Evolutionary conservation across 768 basidiomycete species (phyloP).

Genomic region (Guyanaporus albipodus): DNA sequence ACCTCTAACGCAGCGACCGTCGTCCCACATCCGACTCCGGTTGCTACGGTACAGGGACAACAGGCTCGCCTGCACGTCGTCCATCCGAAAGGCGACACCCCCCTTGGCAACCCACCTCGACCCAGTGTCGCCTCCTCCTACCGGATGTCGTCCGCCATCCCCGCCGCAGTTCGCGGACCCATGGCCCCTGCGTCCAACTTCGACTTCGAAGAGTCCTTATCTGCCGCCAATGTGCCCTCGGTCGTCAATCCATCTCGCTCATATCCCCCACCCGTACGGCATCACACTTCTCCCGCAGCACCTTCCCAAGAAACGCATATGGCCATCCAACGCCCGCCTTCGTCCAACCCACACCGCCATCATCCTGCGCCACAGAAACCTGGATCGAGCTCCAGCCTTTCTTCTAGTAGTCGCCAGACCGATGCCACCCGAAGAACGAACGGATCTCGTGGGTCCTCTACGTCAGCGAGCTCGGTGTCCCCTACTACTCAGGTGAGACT

Average conservation of each 20-base stretch:
- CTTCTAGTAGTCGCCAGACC: conserved; percentile 21
- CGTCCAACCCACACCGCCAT: conserved; percentile 8
- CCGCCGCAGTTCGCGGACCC: conserved; percentile 27
- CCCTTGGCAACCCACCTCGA: conserved; percentile 16
- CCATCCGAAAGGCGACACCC: conserved; percentile 12
- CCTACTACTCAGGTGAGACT: conserved; percentile 21
- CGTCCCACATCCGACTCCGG: conserved; percentile 6
- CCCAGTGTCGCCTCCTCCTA: not conserved
- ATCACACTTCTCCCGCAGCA: conserved; percentile 18
- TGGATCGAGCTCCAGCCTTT: conserved; percentile 23
- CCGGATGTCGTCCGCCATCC: not conserved
- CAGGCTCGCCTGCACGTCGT: not conserved
- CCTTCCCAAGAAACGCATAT: conserved; percentile 12
- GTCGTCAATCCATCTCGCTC: conserved; percentile 33
- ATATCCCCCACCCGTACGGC: conserved; percentile 25
- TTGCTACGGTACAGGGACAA: conserved; percentile 19
- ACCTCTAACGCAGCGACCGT: not conserved
- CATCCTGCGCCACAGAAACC: conserved; percentile 21
- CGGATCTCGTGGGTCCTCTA: conserved; percentile 18
- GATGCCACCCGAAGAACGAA: conserved; percentile 28
- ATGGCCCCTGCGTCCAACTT: conserved; percentile 11
- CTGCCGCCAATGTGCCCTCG: conserved; percentile 28
- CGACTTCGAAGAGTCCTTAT: conserved; percentile 30
- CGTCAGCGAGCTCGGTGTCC: conserved; percentile 25
- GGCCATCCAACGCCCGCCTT: conserved; percentile 4